Percentiles rank a stretch among this genome's conserved stretches.
These are phyloP conservation scores for Massariosphaeria phaeospora DNA, from an alignment of 495 filamentous ascomycete species.

Conservation along the genomic window DNA sequence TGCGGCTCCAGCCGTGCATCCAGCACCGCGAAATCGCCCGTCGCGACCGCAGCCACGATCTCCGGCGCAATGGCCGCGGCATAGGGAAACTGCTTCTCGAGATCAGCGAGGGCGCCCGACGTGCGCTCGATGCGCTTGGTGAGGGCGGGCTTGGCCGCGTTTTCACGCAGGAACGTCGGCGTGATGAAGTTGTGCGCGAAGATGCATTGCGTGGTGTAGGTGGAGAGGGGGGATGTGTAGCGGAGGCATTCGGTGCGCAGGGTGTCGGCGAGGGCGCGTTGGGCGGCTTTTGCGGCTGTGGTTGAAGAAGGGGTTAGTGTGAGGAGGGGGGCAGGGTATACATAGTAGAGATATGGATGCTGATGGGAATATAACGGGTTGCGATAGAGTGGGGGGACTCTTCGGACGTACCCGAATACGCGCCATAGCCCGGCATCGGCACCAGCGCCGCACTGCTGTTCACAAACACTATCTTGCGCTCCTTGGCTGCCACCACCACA, in stretches of 20 bases:
- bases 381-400: no score
- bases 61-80: constrained; percentile 11
- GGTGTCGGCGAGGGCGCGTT: constrained; percentile 42
- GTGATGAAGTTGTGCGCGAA: constrained; percentile 36
- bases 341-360: no score
- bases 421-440: constrained; percentile 37
- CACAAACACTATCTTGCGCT: constrained; percentile 22
- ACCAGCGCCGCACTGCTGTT: constrained; percentile 24
- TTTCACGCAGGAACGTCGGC: constrained; percentile 37
- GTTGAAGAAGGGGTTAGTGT: no score
- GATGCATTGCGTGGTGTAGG: constrained; percentile 33
- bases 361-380: no score
- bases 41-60: constrained; percentile 3
- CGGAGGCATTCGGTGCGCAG: constrained; percentile 39
- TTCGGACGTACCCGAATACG: constrained; percentile 36
- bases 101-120: background rate
- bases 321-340: no score
- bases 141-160: constrained; percentile 39
- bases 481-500: background rate
- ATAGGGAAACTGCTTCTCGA: constrained; percentile 10
- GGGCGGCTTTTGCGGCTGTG: constrained; percentile 34
- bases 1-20: constrained; percentile 5
- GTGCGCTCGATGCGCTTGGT: constrained; percentile 41
- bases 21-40: constrained; percentile 10
- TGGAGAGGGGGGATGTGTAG: constrained; percentile 24